Evolutionary conservation across 2,329 filamentous ascomycete genomes (phyloP).

Genomic region (Hortaea werneckii): DNA sequence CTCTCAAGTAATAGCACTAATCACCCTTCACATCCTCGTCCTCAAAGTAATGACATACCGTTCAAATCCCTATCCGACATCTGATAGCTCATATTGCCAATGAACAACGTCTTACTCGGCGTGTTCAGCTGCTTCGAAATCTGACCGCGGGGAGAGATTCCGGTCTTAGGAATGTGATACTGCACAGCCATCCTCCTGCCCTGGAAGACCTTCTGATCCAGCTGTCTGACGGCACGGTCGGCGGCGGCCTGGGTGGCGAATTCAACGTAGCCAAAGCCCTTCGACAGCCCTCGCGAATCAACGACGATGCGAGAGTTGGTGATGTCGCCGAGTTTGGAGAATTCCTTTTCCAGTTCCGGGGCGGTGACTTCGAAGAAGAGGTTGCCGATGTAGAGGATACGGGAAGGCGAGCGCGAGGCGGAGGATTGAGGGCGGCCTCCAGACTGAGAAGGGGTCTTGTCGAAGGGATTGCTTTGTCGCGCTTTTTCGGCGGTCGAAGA

Average conservation of each 20-base stretch:
- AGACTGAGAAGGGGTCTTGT: conserved; percentile 4
- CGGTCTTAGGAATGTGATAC: conserved; percentile 35
- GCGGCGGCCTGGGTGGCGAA: conserved; percentile 47
- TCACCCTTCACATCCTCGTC: too few relatives aligned
- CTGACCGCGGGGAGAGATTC: not conserved
- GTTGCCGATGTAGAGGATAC: conserved; percentile 57
- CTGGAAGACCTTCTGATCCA: conserved; percentile 51
- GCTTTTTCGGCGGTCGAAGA: conserved; percentile 1
- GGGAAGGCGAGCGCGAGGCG: conserved; percentile 17
- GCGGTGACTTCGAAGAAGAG: conserved; percentile 58
- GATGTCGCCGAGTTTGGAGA: conserved; percentile 49
- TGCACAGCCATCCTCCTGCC: conserved; percentile 56
- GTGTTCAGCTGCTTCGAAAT: conserved; percentile 21
- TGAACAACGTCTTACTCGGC: conserved; percentile 60
- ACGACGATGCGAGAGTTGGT: conserved; percentile 45
- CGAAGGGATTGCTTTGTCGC: not conserved
- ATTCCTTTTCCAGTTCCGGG: conserved; percentile 49
- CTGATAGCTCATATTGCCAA: conserved; percentile 80
- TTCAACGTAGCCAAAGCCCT: conserved; percentile 60
- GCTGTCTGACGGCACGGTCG: conserved; percentile 44
- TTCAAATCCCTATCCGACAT: conserved; percentile 77
- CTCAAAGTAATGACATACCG: conserved; percentile 16
- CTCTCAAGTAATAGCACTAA: too few relatives aligned
- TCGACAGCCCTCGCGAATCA: conserved; percentile 55
- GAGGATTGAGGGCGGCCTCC: not conserved